Evolutionary conservation across 2,329 filamentous ascomycete genomes (phyloP), one percentile per base, ranked within the genome.

Genomic region (Aureobasidium pullulans): DNA sequence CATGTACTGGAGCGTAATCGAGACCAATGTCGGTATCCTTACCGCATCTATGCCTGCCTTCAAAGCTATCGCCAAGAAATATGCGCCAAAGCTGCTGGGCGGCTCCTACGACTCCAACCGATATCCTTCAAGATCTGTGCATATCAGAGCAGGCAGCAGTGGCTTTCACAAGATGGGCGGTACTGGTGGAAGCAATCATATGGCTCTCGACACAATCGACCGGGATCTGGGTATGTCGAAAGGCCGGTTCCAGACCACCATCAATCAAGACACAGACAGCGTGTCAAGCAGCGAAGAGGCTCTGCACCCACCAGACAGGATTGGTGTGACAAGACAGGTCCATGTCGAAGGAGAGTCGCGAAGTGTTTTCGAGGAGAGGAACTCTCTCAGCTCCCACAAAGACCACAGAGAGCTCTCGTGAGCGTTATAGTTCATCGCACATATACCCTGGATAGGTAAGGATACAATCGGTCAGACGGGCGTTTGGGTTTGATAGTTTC

Each of bases 41-140:
- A 71, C 68, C 60, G 69, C 68, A n/a, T 73, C 68, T 49, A 67
- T 73, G 9, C 71, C 71, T 7, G 70, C 71, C 23, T 63, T 71
- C 31, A 75, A 75, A 50, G 71, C 70, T 1, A 64, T 75, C 13
- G 64, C 73, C 47, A 60, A 68, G 31, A 66, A 66, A 6, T 65
- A 70, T 47, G 67, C 73, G 29, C 74, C 74, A 0, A 60, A 62
- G 2, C 60, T 75, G 16, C 64, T 75, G 58, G 57, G 57, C 29
- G 50, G 48, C 15, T 54, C 47, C 11, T 47, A 46, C 19, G 53
- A 57, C 29, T 16, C 53, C 15, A 15, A 39, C 32, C 42, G 32
- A 46, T 40, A 57, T 11, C 53, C 43, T 29, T 57, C 53, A 2
- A n/a, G 52, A 44, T 56, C 52, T 3, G n/a, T 6, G 16, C 53